These are phyloP conservation scores for Neurospora africana DNA, from an alignment of 495 filamentous ascomycete species.

Conservation along the genomic window DNA sequence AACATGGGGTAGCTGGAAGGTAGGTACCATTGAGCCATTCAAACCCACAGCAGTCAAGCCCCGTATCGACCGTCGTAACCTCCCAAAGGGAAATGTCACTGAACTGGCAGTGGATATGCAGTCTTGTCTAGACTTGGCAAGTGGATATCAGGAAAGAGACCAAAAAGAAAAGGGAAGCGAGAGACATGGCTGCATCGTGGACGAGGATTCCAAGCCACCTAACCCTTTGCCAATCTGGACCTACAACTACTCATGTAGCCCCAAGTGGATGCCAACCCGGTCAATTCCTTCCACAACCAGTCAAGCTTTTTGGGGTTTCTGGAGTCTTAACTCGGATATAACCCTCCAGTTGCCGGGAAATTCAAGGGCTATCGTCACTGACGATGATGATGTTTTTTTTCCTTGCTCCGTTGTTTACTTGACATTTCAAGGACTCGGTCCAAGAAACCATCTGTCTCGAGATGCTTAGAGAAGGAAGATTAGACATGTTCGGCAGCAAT, in stretches of 20 bases:
- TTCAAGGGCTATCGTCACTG: neutral
- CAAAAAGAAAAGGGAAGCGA: neutral
- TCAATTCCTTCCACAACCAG: neutral
- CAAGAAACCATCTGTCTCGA: neutral
- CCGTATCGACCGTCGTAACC: neutral
- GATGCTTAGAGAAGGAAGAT: too few species aligned
- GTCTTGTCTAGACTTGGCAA: neutral
- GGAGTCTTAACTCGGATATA: neutral
- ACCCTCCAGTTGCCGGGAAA: neutral
- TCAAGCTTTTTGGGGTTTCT: neutral
- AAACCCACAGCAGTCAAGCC: neutral
- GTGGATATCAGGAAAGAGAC: neutral
- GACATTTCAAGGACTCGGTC: neutral
- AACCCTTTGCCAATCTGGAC: neutral
- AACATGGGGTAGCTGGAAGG: neutral
- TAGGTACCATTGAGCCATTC: neutral
- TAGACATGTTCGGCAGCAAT: neutral
- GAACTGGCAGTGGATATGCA: neutral
- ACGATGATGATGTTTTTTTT: neutral
- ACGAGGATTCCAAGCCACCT: neutral
- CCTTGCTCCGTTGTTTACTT: neutral
- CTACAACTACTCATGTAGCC: neutral
- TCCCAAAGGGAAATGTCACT: too few species aligned
- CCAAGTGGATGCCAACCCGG: neutral
- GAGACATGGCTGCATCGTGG: neutral